phyloP scores from a whole-genome alignment of 202 grass and related monocot genomes.

The Tripidium arundinaceum region DNA sequence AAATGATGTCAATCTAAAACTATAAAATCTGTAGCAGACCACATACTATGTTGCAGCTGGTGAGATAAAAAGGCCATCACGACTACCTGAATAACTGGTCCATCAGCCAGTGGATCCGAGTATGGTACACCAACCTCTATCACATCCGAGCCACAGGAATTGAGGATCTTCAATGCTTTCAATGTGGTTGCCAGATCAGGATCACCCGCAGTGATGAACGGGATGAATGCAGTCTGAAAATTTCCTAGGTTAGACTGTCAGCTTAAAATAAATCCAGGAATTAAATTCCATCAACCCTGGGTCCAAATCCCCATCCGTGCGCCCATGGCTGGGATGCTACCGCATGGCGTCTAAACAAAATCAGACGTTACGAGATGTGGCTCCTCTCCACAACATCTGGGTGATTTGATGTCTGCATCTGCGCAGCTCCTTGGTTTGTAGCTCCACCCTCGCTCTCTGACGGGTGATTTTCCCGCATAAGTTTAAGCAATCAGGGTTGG shows the following conservation, averaged over 20 bases:
- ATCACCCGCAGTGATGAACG: conserved; percentile 54
- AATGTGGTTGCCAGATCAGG: conserved; percentile 56
- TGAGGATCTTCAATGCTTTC: conserved; percentile 43
- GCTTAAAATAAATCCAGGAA: background rate
- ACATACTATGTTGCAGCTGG: background rate
- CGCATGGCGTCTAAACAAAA: too few relatives aligned
- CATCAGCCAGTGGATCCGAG: conserved; percentile 50
- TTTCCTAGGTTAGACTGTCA: background rate
- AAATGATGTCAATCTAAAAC: background rate
- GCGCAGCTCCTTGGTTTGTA: too few relatives aligned
- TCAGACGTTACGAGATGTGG: too few relatives aligned
- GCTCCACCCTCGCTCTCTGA: too few relatives aligned
- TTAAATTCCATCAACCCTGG: too few relatives aligned
- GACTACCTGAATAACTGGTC: conserved; percentile 59
- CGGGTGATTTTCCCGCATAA: too few relatives aligned
- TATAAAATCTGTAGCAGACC: background rate
- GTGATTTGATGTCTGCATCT: too few relatives aligned
- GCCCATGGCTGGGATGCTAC: too few relatives aligned
- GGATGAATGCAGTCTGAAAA: conserved; percentile 56
- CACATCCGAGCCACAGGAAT: conserved; percentile 42
- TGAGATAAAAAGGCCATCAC: background rate
- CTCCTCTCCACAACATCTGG: too few relatives aligned
- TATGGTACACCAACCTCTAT: conserved; percentile 64
- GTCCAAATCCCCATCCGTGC: too few relatives aligned
- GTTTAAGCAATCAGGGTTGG: too few relatives aligned